Base-by-base conservation (phyloP, 2,329 filamentous ascomycete species). In the Ambrosiella beaveri region DNA sequence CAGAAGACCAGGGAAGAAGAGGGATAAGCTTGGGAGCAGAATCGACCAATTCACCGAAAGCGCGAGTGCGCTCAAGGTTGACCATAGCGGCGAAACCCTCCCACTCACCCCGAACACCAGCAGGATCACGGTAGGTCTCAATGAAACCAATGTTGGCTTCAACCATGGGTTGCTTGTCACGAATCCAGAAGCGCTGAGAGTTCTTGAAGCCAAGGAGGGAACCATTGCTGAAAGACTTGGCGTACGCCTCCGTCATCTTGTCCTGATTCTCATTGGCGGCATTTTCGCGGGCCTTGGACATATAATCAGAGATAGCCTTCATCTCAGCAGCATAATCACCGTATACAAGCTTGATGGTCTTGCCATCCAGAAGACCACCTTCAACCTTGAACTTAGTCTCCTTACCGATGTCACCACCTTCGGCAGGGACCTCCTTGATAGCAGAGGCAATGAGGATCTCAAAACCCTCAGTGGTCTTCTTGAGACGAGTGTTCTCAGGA, bases 71-170 rank as follows among this genome's bases (percentile, higher is more conserved):
- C 68, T 96, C 91, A 66, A 71, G 59, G 54, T 63, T 63, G 19
- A 63, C 57, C 69, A 69, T 79, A 51, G 85, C 85, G 51, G 85
- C 86, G 66, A 93, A 89, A 1, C 87, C 87, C 69, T 93, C 86
- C 83, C 86, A 94, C 68, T 93, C 88, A 61, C 84, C 86, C 62
- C 87, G 78, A 38, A 89, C 80, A 60, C 88, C 87, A 61, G 85
- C 82, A 37, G 88, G 88, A 66, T 94, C 88, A 64, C 87, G 76
- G 68, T 93, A 93, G 0, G 86, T 89, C 71, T 93, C 87, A 56
- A 93, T 85, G 66, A 93, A 93, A 1, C 87, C 87, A 63, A 91
- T 78, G 67, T 91, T 88, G 50, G 78, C 84, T 70, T 93, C 87
- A 39, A 94, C 80, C 70, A 79, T 81, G 3, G 88, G 88, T 17